Conservation (phyloP, 2,329 filamentous ascomycete genomes). For the Polychaeton citri region DNA sequence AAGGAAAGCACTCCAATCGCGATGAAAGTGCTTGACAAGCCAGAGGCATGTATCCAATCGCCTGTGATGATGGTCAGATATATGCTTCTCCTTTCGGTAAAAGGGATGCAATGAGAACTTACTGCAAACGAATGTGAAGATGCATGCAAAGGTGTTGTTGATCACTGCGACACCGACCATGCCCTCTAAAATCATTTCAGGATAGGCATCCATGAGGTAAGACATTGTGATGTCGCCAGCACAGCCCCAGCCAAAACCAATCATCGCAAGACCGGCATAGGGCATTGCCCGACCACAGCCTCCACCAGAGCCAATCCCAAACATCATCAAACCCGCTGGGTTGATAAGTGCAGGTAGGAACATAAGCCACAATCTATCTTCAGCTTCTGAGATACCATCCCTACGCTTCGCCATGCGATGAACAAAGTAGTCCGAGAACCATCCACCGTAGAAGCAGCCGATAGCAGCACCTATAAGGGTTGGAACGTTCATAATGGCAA, state of each 20-base stretch:
- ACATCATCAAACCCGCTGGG: slow-evolving; percentile 39
- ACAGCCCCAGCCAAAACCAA: slow-evolving; percentile 47
- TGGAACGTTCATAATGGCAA: slow-evolving; percentile 46
- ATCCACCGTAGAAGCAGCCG: slow-evolving; percentile 45
- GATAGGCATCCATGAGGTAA: slow-evolving; percentile 43
- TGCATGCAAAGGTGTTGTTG: slow-evolving; percentile 42
- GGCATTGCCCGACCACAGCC: slow-evolving; percentile 40
- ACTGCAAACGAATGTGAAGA: slow-evolving; percentile 37
- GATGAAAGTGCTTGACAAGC: slow-evolving; percentile 36
- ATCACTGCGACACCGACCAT: slow-evolving; percentile 46
- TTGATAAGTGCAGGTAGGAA: slow-evolving; percentile 37
- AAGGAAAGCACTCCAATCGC: slow-evolving; percentile 40
- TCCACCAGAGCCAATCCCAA: slow-evolving; percentile 38
- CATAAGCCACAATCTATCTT: slow-evolving; percentile 41
- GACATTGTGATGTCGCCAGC: slow-evolving; percentile 40
- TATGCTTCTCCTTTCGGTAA: too few species aligned
- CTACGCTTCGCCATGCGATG: slow-evolving; percentile 42
- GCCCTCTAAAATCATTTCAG: slow-evolving; percentile 43
- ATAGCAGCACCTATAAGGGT: slow-evolving; percentile 41
- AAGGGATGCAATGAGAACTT: too few species aligned
- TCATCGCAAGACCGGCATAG: slow-evolving; percentile 43
- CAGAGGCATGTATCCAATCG: slow-evolving; percentile 34
- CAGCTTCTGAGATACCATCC: slow-evolving; percentile 41
- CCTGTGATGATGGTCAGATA: too few species aligned
- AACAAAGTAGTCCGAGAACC: slow-evolving; percentile 43